A percentile compares a stretch with the other conserved stretches of the same genome.
phyloP scores from a whole-genome alignment of 441 rosid species.

The Erodium texanum region DNA sequence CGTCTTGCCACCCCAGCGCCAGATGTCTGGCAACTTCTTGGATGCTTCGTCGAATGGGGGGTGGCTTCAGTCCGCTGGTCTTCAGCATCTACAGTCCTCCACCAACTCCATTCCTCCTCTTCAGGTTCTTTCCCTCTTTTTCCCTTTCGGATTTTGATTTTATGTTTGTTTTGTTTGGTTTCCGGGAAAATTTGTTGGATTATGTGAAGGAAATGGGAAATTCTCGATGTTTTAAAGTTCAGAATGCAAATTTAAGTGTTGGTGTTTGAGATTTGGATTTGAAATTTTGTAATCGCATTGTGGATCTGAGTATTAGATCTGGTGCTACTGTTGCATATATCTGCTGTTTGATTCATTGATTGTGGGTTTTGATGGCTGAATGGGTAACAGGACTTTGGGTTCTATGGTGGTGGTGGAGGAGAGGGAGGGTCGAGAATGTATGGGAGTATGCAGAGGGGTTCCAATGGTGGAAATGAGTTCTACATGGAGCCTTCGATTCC shows the following conservation, averaged over 20 bases:
- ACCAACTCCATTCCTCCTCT: constrained; percentile 45
- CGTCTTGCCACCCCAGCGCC: no score
- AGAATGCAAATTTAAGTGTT: no score
- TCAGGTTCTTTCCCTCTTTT: constrained; percentile 32
- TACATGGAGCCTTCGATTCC: constrained; percentile 69
- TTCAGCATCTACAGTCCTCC: constrained; percentile 70
- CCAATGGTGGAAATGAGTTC: constrained; percentile 54
- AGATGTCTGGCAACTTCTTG: constrained; percentile 63
- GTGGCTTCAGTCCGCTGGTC: constrained; percentile 93
- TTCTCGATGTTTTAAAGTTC: no score
- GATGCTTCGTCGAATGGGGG: constrained; percentile 68
- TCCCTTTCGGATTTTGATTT: background rate
- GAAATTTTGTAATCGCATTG: background rate
- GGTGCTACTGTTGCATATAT: constrained; percentile 3
- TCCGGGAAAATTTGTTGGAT: background rate
- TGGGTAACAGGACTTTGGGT: constrained; percentile 61
- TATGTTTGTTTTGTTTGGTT: background rate
- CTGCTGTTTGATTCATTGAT: constrained; percentile 4
- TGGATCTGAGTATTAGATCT: constrained; percentile 24
- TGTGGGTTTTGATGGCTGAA: constrained; percentile 17
- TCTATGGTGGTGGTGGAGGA: constrained; percentile 9
- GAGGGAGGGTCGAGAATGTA: constrained; percentile 12
- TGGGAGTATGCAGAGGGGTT: constrained; percentile 54
- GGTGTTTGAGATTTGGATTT: background rate
- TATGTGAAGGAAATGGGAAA: no score